Percentiles rank a stretch among this genome's conserved stretches.
Evolutionary conservation across 1,284 basidiomycete species (phyloP).

Genomic region (Boletus semigastroideus): DNA sequence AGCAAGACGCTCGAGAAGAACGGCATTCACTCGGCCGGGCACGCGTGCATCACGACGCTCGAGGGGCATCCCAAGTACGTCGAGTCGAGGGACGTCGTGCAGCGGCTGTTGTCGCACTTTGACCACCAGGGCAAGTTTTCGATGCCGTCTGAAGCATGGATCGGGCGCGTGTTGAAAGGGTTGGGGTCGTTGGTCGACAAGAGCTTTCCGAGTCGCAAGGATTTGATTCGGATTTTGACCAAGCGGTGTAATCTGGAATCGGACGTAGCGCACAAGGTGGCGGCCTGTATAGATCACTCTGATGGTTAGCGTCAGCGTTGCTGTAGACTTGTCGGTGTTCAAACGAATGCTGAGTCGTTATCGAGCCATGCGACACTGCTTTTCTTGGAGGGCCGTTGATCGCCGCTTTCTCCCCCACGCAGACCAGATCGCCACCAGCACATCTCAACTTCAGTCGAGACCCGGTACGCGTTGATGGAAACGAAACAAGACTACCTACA

Average conservation of each 20-base stretch:
- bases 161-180: slow-evolving; percentile 26
- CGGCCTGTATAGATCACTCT: slow-evolving; percentile 24
- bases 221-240: slow-evolving; percentile 24
- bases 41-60: slow-evolving; percentile 31
- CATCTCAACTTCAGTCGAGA: too few relatives aligned
- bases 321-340: too few relatives aligned
- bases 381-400: too few relatives aligned
- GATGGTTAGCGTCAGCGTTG: slow-evolving; percentile 1
- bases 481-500: too few relatives aligned
- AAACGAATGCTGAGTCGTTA: too few relatives aligned
- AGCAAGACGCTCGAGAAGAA: slow-evolving; percentile 17
- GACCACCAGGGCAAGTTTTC: slow-evolving; percentile 28
- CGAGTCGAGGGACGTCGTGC: slow-evolving; percentile 19
- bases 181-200: slow-evolving; percentile 22
- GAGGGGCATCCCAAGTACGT: slow-evolving; percentile 17
- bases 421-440: too few relatives aligned
- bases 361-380: too few relatives aligned
- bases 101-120: slow-evolving; percentile 14
- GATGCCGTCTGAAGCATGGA: slow-evolving; percentile 31
- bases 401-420: too few relatives aligned
- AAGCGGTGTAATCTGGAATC: slow-evolving; percentile 26
- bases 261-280: slow-evolving; percentile 27
- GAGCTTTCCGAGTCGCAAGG: slow-evolving; percentile 27
- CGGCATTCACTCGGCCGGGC: slow-evolving; percentile 24
- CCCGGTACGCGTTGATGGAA: too few relatives aligned